Base-by-base conservation (phyloP, 2,329 filamentous ascomycete genomes). In the Claviceps digitariae region DNA sequence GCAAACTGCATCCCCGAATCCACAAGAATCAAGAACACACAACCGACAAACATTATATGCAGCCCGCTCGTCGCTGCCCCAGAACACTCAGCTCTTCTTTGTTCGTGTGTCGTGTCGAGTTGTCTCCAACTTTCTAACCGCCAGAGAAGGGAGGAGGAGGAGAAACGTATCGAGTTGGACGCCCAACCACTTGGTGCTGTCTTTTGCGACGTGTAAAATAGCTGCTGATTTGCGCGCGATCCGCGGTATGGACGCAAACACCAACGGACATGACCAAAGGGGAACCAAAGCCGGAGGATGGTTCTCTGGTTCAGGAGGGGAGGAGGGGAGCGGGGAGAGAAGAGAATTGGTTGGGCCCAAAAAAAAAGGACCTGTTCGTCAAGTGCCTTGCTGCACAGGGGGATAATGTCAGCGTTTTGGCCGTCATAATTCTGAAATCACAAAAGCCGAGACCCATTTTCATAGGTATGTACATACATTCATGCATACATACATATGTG, bases 161-260 rank as follows among this genome's bases (percentile, higher is more conserved):
- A 34, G n/a, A 8, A 12, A 23, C 21, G 12, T 43, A 25, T n/a
- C 48, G 21, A 41, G 15, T 48, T 51, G 43, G 36, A 51, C 40
- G 52, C 38, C 49, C 52, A 54, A 54, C 44, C 21, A 27, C 23
- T 48, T 46, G 20, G 15, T 21, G 43, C 49, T 20, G 12, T 43
- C 40, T 44, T 29, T 25, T 34, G 20, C 20, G 49, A 15, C 13
- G 27, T 27, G 25, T 36, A 6, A 7, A 31, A 29, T 29, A 36
- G 13, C 27, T 21, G 20, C 17, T 20, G 17, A 25, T 21, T 21
- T 51, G 49, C 20, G 20, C 40, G n/a, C 23, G 8, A 43, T 52
- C 21, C 31, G 40, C 21, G 21, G 4, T 15, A 51, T 29, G 43
- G 21, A 40, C 29, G 23, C 20, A 15, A 17, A 9, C 34, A 20